These are phyloP conservation scores for Dictyostelium firmibasis DNA, from an alignment of 78 protist species.

Conservation along the genomic window DNA sequence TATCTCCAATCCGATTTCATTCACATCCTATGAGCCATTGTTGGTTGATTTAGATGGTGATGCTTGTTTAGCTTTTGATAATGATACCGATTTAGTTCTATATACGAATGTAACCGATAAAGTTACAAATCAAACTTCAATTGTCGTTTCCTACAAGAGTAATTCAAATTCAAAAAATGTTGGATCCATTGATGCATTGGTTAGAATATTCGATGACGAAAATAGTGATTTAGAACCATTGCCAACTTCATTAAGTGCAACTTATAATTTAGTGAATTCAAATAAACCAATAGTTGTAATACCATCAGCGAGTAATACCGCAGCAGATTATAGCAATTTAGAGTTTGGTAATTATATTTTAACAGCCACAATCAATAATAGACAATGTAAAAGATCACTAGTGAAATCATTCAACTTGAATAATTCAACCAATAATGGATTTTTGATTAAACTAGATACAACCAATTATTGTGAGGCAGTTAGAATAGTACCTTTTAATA, in stretches of 20 bases:
- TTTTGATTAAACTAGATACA: background rate
- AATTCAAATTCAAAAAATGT: background rate
- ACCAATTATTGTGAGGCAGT: background rate
- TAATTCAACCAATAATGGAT: background rate
- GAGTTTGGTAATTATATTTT: background rate
- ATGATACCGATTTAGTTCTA: background rate
- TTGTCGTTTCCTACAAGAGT: background rate
- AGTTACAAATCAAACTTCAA: background rate
- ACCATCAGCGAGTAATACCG: background rate
- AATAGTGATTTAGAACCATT: background rate
- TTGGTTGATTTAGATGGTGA: background rate
- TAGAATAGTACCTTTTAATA: background rate
- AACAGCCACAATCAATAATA: background rate
- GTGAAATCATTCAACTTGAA: background rate
- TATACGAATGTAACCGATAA: background rate
- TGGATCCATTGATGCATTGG: background rate
- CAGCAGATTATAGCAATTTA: background rate
- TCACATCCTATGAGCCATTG: background rate
- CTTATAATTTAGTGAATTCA: background rate
- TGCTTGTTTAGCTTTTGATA: background rate
- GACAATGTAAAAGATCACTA: background rate
- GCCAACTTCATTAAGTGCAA: background rate
- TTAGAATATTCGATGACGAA: background rate
- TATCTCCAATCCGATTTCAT: background rate
- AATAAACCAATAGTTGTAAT: background rate